Percentiles rank a stretch among this genome's conserved stretches.
phyloP scores from a whole-genome alignment of 495 filamentous ascomycete species.

The Xanthoparmelia taractica region DNA sequence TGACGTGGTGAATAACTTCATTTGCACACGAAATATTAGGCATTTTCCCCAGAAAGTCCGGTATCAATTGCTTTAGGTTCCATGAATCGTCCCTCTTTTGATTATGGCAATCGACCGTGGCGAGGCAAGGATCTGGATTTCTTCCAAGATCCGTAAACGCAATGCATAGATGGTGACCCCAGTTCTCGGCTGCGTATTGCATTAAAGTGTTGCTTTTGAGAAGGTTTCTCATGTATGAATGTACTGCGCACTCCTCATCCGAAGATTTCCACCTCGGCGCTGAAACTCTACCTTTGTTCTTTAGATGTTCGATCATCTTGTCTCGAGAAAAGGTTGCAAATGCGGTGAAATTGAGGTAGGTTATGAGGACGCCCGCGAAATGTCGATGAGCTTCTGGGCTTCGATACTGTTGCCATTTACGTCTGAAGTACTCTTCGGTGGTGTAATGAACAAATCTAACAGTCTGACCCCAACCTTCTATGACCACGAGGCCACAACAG shows the following conservation, averaged over 20 bases:
- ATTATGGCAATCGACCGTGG: background rate
- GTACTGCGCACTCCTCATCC: background rate
- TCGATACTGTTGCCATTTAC: background rate
- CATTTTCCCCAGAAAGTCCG: background rate
- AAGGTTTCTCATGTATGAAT: background rate
- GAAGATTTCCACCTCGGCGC: no score
- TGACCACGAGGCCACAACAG: conserved; percentile 42
- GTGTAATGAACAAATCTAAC: conserved; percentile 47
- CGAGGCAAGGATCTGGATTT: background rate
- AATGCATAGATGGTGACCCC: background rate
- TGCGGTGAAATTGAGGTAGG: background rate
- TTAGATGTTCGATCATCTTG: background rate
- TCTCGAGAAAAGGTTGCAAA: background rate
- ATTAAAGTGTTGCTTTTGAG: background rate
- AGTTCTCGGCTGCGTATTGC: background rate
- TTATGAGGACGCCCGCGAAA: background rate
- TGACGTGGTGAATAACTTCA: background rate
- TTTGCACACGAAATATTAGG: background rate
- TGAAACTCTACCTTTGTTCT: background rate
- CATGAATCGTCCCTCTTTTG: background rate
- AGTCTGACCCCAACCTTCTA: conserved; percentile 37
- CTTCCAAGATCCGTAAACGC: background rate
- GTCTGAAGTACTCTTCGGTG: conserved; percentile 43
- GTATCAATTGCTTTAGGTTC: background rate
- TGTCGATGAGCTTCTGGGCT: background rate